Evolutionary conservation across 225 moss, liverwort and hornwort species (phyloP), one percentile per base, ranked within the genome.

Genomic region (Asterella californica): DNA sequence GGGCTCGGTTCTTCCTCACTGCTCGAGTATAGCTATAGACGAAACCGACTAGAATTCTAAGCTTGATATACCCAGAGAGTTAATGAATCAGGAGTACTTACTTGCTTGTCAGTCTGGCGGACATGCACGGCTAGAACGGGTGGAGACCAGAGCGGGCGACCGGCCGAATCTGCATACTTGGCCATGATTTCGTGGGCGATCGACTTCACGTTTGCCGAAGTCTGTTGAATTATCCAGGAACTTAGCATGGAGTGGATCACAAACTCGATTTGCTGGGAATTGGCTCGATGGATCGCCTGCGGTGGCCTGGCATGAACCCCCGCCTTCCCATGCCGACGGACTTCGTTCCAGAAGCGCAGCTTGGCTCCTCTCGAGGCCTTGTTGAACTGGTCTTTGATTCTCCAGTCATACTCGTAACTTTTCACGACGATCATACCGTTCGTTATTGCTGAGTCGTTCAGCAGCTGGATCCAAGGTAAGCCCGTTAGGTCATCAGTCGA

Each of bases 51-150:
- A n/a, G 7, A 42, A 24, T 21, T 57, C 24, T 57, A 4, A 57
- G 57, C 5, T 57, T 57, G 1, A 57, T 57, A 24, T 57, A 42
- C n/a, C 60, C 22, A 61, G 10, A 61, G 2, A 10, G 9, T n/a
- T n/a, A 3, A 64, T 15, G 6, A 64, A 10, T 64, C 2, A 9
- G 64, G 12, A 8, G 25, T 70, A 70, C 76, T 36, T 30, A 86
- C 83, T 73, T 37, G 34, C 73, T 83, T 83, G 63, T 86, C 86
- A 46, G 83, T 83, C 74, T 81, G 86, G 25, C 81, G 80, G 45
- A 86, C 55, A 34, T 86, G 86, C 70, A 86, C 68, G 27, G 75
- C 83, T 10, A 86, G 74, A 33, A 86, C 86, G 0, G 86, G 86
- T 21, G 83, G 62, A 37, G 61, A 38, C 86, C 86, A 86, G 24